phyloP scores from a whole-genome alignment of 164 flowering plant species.

The Umbilicus rupestris region DNA sequence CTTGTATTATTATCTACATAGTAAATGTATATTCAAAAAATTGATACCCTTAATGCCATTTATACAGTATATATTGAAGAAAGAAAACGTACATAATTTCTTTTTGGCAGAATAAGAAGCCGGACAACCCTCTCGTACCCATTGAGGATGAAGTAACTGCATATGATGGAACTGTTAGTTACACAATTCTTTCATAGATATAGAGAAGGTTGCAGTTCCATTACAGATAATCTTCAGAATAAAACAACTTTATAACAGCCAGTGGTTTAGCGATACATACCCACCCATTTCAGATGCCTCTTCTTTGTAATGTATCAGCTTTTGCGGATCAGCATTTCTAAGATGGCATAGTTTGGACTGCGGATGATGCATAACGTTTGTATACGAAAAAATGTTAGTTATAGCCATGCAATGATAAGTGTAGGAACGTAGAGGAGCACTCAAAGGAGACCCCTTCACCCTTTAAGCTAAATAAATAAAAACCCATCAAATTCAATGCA shows the following conservation, averaged over 20 bases:
- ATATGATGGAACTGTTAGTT: background rate
- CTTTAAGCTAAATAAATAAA: too few relatives aligned
- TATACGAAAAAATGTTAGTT: background rate
- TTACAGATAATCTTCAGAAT: background rate
- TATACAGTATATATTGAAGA: background rate
- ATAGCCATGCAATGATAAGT: background rate
- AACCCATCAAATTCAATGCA: too few relatives aligned
- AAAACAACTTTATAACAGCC: background rate
- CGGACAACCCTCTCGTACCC: slow-evolving; percentile 87
- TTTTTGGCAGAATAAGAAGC: slow-evolving; percentile 54
- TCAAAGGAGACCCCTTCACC: too few relatives aligned
- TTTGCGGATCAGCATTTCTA: slow-evolving; percentile 40
- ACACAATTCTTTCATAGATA: background rate
- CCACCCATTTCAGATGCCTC: slow-evolving; percentile 93
- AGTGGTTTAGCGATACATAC: slow-evolving; percentile 37
- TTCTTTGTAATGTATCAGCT: slow-evolving; percentile 48
- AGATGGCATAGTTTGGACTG: slow-evolving; percentile 77
- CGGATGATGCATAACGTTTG: slow-evolving; percentile 10
- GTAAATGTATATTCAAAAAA: background rate
- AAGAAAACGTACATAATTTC: slow-evolving; percentile 63
- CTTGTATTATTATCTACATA: background rate
- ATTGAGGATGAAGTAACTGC: slow-evolving; percentile 69
- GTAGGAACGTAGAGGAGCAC: too few relatives aligned
- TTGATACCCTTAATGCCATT: background rate
- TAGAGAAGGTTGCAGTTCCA: background rate